These are phyloP conservation scores for Lumnitzera littorea DNA, from an alignment of 345 rosid genomes.

Conservation along the genomic window DNA sequence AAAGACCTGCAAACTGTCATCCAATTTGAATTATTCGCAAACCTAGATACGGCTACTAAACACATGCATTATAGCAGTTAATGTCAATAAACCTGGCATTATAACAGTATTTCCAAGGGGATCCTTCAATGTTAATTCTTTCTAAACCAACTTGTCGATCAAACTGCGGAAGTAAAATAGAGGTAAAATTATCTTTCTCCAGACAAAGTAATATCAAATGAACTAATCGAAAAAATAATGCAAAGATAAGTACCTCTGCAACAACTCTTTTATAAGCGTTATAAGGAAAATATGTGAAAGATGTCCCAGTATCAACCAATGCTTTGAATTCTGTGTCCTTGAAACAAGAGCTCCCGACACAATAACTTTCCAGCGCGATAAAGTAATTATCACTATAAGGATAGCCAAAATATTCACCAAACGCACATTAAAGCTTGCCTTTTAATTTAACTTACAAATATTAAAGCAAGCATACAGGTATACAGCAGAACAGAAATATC, in stretches of 20 bases:
- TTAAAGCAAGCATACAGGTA: no score
- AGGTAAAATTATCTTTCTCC: background rate
- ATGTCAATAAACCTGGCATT: slow-evolving; percentile 26
- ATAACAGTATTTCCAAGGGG: slow-evolving; percentile 27
- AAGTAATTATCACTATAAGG: slow-evolving; percentile 19
- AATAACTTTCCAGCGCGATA: slow-evolving; percentile 17
- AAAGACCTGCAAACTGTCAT: background rate
- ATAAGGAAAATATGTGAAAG: slow-evolving; percentile 24
- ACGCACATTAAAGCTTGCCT: background rate
- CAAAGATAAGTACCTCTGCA: background rate
- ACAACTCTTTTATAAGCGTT: slow-evolving; percentile 16
- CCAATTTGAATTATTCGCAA: no score
- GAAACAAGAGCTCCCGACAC: slow-evolving; percentile 24
- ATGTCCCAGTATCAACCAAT: slow-evolving; percentile 27
- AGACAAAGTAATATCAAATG: background rate
- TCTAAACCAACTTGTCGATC: slow-evolving; percentile 23
- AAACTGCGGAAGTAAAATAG: slow-evolving; percentile 19
- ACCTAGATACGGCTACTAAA: no score
- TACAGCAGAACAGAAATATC: no score
- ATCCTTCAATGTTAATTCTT: slow-evolving; percentile 18
- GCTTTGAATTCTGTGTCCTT: slow-evolving; percentile 24
- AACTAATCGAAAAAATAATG: no score
- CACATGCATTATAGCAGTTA: slow-evolving; percentile 10
- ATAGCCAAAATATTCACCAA: background rate
- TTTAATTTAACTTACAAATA: no score